A percentile compares a stretch with the other conserved stretches of the same genome.
These are phyloP conservation scores for Verticillium klebahnii DNA, from an alignment of 2,329 filamentous ascomycete species.

Conservation along the genomic window DNA sequence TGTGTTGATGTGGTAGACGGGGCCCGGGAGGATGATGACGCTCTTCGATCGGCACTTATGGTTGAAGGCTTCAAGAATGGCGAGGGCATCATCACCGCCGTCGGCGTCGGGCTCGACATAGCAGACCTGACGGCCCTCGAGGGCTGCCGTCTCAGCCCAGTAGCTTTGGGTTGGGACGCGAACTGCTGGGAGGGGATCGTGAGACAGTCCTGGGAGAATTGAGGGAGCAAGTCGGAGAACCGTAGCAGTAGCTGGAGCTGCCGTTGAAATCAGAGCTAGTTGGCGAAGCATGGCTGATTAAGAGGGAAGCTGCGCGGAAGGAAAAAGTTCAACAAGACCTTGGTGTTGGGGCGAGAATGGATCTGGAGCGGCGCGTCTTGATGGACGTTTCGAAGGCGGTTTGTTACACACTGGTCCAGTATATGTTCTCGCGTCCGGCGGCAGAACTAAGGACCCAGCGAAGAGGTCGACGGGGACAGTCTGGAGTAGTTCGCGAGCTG, in stretches of 20 bases:
- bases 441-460: too few relatives aligned
- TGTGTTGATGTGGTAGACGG: slow-evolving; percentile 26
- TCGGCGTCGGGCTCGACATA: slow-evolving; percentile 19
- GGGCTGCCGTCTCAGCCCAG: slow-evolving; percentile 29
- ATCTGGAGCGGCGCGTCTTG: too few relatives aligned
- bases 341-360: too few relatives aligned
- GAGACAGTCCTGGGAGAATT: not conserved
- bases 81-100: slow-evolving; percentile 24
- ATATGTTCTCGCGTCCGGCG: too few relatives aligned
- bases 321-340: too few relatives aligned
- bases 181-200: not conserved
- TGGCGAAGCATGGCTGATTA: not conserved
- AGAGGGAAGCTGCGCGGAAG: not conserved
- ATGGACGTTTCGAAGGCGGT: not conserved
- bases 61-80: slow-evolving; percentile 26
- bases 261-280: not conserved
- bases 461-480: not conserved
- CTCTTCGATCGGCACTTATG: slow-evolving; percentile 21
- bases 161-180: not conserved
- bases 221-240: not conserved
- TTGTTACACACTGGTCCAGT: too few relatives aligned
- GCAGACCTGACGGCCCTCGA: slow-evolving; percentile 24
- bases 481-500: not conserved
- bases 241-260: not conserved
- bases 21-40: slow-evolving; percentile 26